Evolutionary conservation across 1,139 yeast genomes (phyloP).

Genomic region (Sugiyamaella japonica): DNA sequence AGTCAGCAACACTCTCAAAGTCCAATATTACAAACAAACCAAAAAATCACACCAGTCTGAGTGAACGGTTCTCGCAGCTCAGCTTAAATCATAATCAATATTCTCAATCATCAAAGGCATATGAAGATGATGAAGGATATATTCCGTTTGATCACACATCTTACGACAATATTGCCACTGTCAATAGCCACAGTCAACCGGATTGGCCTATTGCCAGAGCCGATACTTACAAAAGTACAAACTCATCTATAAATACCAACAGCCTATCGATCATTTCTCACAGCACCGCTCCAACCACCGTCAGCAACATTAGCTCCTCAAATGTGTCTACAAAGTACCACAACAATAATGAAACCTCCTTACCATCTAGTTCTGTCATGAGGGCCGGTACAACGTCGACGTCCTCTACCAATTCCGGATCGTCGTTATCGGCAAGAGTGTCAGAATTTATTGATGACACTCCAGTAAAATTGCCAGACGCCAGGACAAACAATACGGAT

Average conservation of each 20-base stretch:
- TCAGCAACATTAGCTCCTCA: slow-evolving; percentile 37
- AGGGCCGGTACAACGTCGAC: slow-evolving; percentile 10
- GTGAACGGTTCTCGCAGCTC: not conserved
- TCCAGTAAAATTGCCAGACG: slow-evolving; percentile 31
- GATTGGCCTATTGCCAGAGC: slow-evolving; percentile 24
- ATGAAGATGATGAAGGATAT: slow-evolving; percentile 27
- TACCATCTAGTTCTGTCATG: not conserved
- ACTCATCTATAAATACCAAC: slow-evolving; percentile 32
- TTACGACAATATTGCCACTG: slow-evolving; percentile 24
- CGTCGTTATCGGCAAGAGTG: slow-evolving; percentile 3
- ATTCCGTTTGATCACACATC: slow-evolving; percentile 36
- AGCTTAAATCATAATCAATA: not conserved
- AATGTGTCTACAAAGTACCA: not conserved
- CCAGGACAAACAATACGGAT: slow-evolving; percentile 12
- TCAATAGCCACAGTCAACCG: slow-evolving; percentile 1
- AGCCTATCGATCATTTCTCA: slow-evolving; percentile 29
- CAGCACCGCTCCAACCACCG: slow-evolving; percentile 39
- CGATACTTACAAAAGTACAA: slow-evolving; percentile 31
- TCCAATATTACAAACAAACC: not conserved
- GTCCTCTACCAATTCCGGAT: slow-evolving; percentile 1
- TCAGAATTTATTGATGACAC: slow-evolving; percentile 24
- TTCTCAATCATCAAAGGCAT: not conserved
- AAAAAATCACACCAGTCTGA: not conserved
- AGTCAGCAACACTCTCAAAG: slow-evolving; percentile 12
- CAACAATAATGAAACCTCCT: not conserved